Evolutionary conservation across 1,284 basidiomycete genomes (phyloP), one percentile per base, ranked within the genome.

Genomic region (Cystobasidium sp.): DNA sequence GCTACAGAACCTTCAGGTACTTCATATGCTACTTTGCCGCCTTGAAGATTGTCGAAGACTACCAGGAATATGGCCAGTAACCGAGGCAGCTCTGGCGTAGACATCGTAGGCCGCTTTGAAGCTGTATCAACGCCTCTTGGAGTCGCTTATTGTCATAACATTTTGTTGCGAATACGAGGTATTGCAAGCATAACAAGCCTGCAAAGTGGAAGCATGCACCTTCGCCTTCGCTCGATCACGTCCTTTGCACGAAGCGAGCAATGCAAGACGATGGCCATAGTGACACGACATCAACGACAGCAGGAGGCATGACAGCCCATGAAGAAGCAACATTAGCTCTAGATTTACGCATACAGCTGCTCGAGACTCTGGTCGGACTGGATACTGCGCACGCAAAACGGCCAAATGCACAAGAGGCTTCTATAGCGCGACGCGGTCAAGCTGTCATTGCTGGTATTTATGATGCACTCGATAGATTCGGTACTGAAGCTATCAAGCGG

Each of bases 41-140:
- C 94, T 77, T 90, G 87, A 8, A 85, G 85, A 58, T 89, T 86
- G 82, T 96, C 92, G 80, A 96, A 96, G 14, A 91, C 88, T 16
- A 92, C 89, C 80, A 93, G 93, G 84, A 94, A 93, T 9, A 94
- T 89, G 14, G 91, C 92, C 77, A 91, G 87, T 67, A 95, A 91
- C 56, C 90, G 88, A 8, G 84, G 83, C 43, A 84, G 78, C 62
- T 73, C 70, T 24, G 70, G 44, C 44, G 56, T 65, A 3, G 70
- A 65, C 70, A 73, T 73, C 24, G 5, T 47, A 37, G 44, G 8
- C n/a, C 9, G n/a, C 12, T 24, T 20, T 37, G 16, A 39, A 12
- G 20, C 20, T 16, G 20, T 31, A n/a, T 55, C 16, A 12, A 14
- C 2, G 61, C 16, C 61, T 59, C 43, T 31, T 39, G 56, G n/a